Conservation (phyloP, 2,329 filamentous ascomycete species). For the Colletotrichum falcatum region DNA sequence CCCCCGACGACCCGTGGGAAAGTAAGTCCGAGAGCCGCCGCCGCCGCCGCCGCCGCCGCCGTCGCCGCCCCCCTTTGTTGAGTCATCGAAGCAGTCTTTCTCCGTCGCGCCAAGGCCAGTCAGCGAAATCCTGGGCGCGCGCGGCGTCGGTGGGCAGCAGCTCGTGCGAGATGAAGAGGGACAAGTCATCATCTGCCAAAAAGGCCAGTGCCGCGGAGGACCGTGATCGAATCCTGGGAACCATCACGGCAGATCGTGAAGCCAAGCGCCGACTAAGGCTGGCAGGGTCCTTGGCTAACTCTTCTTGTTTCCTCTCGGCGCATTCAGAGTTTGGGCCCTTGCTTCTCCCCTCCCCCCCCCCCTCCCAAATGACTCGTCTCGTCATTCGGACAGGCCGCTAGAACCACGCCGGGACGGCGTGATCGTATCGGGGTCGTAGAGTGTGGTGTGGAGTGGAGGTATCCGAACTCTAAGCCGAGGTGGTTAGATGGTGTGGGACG, state of each 20-base stretch:
- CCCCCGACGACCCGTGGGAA: not conserved
- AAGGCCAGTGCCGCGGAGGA: not conserved
- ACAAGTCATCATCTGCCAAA: slow-evolving; percentile 33
- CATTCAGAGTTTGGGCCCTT: slow-evolving; percentile 30
- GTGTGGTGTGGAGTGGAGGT: slow-evolving; percentile 30
- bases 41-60: no score
- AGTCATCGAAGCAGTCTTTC: slow-evolving; percentile 13
- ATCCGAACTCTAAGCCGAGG: slow-evolving; percentile 25
- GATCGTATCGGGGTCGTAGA: slow-evolving; percentile 20
- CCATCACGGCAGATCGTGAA: slow-evolving; percentile 17
- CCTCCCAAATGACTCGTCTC: slow-evolving; percentile 33
- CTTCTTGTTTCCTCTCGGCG: not conserved
- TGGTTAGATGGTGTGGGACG: not conserved
- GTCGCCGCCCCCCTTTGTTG: no score
- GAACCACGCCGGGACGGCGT: slow-evolving; percentile 39
- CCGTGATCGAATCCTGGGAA: slow-evolving; percentile 31
- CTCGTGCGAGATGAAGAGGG: slow-evolving; percentile 29
- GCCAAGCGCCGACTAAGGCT: not conserved
- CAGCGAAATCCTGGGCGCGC: slow-evolving; percentile 7
- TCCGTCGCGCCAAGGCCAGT: not conserved
- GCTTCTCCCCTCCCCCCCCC: slow-evolving; percentile 10
- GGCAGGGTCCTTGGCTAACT: slow-evolving; percentile 19
- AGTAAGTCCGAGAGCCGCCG: slow-evolving; percentile 17
- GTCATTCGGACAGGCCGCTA: slow-evolving; percentile 21
- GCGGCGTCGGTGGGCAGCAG: slow-evolving; percentile 15